Base-by-base conservation (phyloP, 306 rosid species). In the Vachellia pachyceras region DNA sequence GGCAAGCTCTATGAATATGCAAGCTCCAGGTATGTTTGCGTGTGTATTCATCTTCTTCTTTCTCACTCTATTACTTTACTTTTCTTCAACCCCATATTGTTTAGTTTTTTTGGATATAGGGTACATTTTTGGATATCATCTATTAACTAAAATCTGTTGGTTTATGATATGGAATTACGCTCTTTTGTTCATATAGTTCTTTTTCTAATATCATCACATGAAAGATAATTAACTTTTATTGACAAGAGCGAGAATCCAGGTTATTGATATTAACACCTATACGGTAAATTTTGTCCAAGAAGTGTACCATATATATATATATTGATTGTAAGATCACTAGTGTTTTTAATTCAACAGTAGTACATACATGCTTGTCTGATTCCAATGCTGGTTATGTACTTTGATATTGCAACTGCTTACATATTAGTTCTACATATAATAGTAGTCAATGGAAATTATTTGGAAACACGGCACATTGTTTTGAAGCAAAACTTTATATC, bases 1-100 rank as follows among this genome's bases (percentile, higher is more conserved):
- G 63, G 63, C 63, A 55, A 55, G 63, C 63, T 55, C 29, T 55
- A n/a, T 55, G 63, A 55, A 55, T 55, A 7, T 55, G 29, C 63
- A 20, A 55, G 63, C 25, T 55, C 63, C 63, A 55, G 63, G 63
- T 42, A 40, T 40, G 1, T 40, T 4, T 40, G 7, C 6, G 7
- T 40, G 33, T 29, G 33, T 37, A 23, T 10, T 23, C 52, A 12
- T 46, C 3, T 3, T 58, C 36, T 42, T 8, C 46, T 42, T 42
- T 3, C 0, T 42, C 12, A 42, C 7, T 0, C 9, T 6, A 1
- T 22, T 7, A 57, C 15, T 58, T 7, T 23, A 10, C 7, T 22
- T 58, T 23, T 23, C 65, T 58, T 58, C 5, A 55, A 8, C 8
- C 65, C 10, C 63, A 7, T 20, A 20, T 57, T 57, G 0, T 37